Percentiles rank a stretch among this genome's conserved stretches.
Evolutionary conservation across 306 rosid species (phyloP).

Genomic region (Dryas alaskensis): DNA sequence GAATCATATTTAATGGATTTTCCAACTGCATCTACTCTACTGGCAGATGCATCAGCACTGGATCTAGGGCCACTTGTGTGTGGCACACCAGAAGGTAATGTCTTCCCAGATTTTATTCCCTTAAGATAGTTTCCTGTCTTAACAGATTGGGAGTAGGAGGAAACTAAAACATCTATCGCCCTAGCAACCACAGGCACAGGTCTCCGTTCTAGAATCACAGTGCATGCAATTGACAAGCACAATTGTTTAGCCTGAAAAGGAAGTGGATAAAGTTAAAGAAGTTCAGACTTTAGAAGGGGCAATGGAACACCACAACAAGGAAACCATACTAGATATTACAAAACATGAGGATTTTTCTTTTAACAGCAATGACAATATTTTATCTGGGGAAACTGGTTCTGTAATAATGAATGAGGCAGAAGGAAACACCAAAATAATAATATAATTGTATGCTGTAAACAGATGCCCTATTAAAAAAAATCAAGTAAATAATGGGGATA

Average conservation of each 20-base stretch:
- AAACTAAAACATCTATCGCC: slow-evolving; percentile 75
- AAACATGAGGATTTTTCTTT: background rate
- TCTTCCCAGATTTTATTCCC: slow-evolving; percentile 59
- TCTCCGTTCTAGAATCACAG: slow-evolving; percentile 76
- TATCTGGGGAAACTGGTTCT: slow-evolving; percentile 3
- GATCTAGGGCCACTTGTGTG: slow-evolving; percentile 36
- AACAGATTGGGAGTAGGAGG: slow-evolving; percentile 63
- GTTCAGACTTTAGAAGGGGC: slow-evolving; percentile 14
- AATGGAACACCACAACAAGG: background rate
- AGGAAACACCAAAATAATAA: background rate
- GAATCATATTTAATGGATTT: slow-evolving; percentile 48
- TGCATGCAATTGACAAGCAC: slow-evolving; percentile 68
- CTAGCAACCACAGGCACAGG: slow-evolving; percentile 71
- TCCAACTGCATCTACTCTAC: slow-evolving; percentile 45
- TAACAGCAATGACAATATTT: background rate
- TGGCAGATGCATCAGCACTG: slow-evolving; percentile 45
- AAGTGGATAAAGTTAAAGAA: slow-evolving; percentile 18
- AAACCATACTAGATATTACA: slow-evolving; percentile 11
- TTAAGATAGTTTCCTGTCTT: slow-evolving; percentile 55
- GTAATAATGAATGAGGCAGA: background rate
- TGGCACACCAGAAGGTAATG: slow-evolving; percentile 47
- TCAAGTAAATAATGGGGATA: slow-evolving; percentile 11
- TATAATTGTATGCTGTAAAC: background rate
- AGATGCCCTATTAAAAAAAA: slow-evolving; percentile 4
- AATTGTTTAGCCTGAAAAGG: slow-evolving; percentile 81